Percentiles rank a stretch among this genome's conserved stretches.
These are phyloP conservation scores for Solanum ahanhuiri DNA, from an alignment of 257 asterid species.

Conservation along the genomic window DNA sequence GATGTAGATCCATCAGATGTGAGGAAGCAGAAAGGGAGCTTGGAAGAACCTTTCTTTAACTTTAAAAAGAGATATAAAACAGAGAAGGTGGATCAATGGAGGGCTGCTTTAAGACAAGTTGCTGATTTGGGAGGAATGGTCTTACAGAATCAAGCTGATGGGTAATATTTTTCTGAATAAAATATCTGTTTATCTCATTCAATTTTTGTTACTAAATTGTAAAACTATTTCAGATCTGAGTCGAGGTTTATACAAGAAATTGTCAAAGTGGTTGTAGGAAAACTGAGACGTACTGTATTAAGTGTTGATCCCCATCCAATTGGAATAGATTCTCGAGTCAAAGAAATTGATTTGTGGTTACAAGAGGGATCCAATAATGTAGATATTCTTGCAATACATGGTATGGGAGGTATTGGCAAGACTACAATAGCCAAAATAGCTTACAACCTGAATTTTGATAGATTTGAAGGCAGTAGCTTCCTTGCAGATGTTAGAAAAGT, in stretches of 20 bases:
- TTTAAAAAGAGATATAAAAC: not conserved
- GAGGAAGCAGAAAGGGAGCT: not conserved
- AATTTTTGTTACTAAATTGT: not conserved
- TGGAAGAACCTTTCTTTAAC: not conserved
- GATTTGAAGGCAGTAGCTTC: conserved; percentile 7
- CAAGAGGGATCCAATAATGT: not conserved
- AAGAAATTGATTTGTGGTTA: conserved; percentile 1
- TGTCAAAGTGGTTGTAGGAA: conserved; percentile 1
- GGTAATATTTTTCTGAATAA: not conserved
- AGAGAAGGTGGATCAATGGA: conserved; percentile 1
- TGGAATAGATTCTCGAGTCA: conserved; percentile 3
- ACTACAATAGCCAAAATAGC: conserved; percentile 2
- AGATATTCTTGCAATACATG: not conserved
- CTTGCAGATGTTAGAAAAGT: conserved; percentile 3
- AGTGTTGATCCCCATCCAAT: not conserved
- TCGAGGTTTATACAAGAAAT: not conserved
- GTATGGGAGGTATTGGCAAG: conserved; percentile 9
- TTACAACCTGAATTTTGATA: not conserved
- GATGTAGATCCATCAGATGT: conserved; percentile 6
- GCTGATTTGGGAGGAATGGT: conserved; percentile 8
- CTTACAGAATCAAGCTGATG: not conserved
- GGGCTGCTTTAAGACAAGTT: not conserved
- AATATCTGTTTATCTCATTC: not conserved
- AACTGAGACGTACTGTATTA: not conserved
- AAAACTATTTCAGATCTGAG: not conserved